These are phyloP conservation scores for Evansstolkia leycettana DNA, from an alignment of 495 filamentous ascomycete species.

Conservation along the genomic window DNA sequence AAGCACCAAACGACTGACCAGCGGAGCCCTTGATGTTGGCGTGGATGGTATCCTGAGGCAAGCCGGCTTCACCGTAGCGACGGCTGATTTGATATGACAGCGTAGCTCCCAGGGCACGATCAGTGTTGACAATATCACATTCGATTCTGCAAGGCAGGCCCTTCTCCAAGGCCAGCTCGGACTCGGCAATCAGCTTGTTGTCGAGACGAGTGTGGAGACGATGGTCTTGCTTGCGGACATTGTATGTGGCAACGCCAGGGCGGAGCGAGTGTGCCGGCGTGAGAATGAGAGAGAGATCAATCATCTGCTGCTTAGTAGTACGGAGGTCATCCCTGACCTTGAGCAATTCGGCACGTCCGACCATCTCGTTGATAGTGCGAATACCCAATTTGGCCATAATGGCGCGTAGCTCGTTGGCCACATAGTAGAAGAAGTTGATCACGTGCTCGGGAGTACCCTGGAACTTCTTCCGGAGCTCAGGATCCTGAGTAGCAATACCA, in stretches of 20 bases:
- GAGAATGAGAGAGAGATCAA: conserved; percentile 90
- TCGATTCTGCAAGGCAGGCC: conserved; percentile 91
- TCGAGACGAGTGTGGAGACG: conserved; percentile 86
- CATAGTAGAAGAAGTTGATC: conserved; percentile 99
- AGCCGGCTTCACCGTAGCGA: conserved; percentile 77
- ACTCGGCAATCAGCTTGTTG: conserved; percentile 97
- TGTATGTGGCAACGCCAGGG: conserved; percentile 95
- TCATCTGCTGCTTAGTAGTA: conserved; percentile 80
- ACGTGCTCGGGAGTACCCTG: conserved; percentile 90
- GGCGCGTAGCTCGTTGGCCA: conserved; percentile 92
- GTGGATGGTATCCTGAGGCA: conserved; percentile 93
- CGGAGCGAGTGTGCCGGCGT: conserved; percentile 94
- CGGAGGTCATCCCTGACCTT: conserved; percentile 82
- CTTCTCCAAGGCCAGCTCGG: conserved; percentile 92
- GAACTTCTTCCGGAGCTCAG: conserved; percentile 91
- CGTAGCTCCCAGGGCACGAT: conserved; percentile 88
- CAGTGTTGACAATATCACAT: conserved; percentile 97
- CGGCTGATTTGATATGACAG: conserved; percentile 95
- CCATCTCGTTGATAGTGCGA: conserved; percentile 96
- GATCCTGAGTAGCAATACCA: conserved; percentile 94
- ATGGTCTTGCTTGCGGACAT: conserved; percentile 97
- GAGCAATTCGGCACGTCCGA: conserved; percentile 82
- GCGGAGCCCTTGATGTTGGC: conserved; percentile 98
- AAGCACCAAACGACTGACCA: conserved; percentile 95
- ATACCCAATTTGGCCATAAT: conserved; percentile 98